Conservation (phyloP, 2,329 filamentous ascomycete genomes). For the Emergomyces pasteurianus region DNA sequence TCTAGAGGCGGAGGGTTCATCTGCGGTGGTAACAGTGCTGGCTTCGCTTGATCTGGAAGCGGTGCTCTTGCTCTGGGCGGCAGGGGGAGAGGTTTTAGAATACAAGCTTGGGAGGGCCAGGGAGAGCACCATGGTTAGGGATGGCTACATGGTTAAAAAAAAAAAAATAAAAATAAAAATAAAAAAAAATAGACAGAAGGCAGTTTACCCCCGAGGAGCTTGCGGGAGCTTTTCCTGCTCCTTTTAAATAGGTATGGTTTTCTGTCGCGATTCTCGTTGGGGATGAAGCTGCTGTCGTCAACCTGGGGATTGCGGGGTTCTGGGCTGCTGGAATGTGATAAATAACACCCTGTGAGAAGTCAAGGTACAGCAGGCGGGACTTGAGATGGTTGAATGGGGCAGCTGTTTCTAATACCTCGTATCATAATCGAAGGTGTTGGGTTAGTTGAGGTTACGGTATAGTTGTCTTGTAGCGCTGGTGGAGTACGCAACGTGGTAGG, state of each 20-base stretch:
- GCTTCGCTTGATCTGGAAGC: not conserved
- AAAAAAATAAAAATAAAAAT: not conserved
- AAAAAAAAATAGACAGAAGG: not conserved
- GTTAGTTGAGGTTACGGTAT: not conserved
- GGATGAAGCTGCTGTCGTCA: not conserved
- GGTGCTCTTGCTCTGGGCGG: not conserved
- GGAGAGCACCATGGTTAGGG: constrained; percentile 25
- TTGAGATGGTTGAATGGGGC: not conserved
- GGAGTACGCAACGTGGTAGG: too few relatives aligned
- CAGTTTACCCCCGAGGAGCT: not conserved
- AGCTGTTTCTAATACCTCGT: not conserved
- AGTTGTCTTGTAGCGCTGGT: not conserved
- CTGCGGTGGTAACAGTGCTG: not conserved
- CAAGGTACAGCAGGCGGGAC: not conserved
- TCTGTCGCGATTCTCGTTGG: not conserved
- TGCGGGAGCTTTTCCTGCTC: not conserved
- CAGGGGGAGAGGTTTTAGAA: not conserved
- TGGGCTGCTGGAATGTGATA: not conserved
- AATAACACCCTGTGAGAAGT: not conserved
- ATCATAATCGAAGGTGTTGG: not conserved
- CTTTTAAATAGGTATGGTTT: not conserved
- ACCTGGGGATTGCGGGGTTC: not conserved
- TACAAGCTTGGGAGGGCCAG: constrained; percentile 26
- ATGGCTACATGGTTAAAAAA: constrained; percentile 22
- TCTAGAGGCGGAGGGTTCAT: not conserved